Evolutionary conservation across 2,329 filamentous ascomycete species (phyloP).

Genomic region (Calycina marina): DNA sequence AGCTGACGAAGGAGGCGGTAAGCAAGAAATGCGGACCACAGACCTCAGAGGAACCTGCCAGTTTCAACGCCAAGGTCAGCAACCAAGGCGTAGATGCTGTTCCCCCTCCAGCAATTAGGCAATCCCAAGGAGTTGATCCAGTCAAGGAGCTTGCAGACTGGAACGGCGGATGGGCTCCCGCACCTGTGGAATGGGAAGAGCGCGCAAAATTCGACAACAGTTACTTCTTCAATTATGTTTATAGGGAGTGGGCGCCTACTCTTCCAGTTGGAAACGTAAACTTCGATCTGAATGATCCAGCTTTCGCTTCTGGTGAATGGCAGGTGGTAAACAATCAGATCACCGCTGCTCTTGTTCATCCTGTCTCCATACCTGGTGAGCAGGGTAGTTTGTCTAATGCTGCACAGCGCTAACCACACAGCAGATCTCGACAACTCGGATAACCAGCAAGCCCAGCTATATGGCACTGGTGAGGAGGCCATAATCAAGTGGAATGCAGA

Average conservation of each 20-base stretch:
- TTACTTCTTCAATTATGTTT: conserved; percentile 16
- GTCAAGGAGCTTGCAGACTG: conserved; percentile 11
- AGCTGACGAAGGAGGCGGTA: neutral
- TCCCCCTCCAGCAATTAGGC: conserved; percentile 9
- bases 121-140: conserved; percentile 10
- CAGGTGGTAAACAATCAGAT: too few relatives aligned
- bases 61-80: conserved; percentile 7
- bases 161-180: conserved; percentile 12
- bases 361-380: neutral
- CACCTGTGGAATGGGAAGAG: conserved; percentile 16
- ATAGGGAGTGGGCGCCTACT: conserved; percentile 14
- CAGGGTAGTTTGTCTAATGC: neutral
- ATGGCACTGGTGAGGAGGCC: too few relatives aligned
- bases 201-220: conserved; percentile 11
- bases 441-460: too few relatives aligned
- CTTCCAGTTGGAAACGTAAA: conserved; percentile 3
- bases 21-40: neutral
- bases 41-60: conserved; percentile 1
- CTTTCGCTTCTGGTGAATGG: neutral
- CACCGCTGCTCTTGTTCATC: too few relatives aligned
- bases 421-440: neutral
- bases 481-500: too few relatives aligned
- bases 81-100: conserved; percentile 2
- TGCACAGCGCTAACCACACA: neutral
- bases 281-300: neutral